Evolutionary conservation across 179 eudicot species (phyloP), one percentile per base, ranked within the genome.

Genomic region (Camellia oleifera): DNA sequence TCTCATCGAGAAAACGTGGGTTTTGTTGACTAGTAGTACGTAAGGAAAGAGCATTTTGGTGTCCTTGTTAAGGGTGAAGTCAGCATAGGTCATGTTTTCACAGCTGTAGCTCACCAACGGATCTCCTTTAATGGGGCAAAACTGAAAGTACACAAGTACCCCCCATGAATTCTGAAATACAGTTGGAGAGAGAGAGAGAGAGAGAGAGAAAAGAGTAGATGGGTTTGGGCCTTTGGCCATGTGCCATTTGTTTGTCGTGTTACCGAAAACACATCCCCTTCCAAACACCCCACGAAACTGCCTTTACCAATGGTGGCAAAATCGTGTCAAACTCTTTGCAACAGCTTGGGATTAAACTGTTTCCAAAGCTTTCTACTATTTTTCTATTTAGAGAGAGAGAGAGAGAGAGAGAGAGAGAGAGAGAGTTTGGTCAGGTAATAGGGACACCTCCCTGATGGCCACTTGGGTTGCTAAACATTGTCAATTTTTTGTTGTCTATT

Each of bases 311-410:
- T 2, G 69, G 67, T 58, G 78, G 74, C 80, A 83, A 71, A 83
- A 65, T 76, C 83, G 83, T 71, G 83, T 17, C 78, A 75, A 71
- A 63, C 77, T 54, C 80, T 76, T 76, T 65, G 61, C 46, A 69
- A 66, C 82, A 67, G 79, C 20, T 42, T 65, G 26, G 73, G 76
- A 15, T 10, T 26, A 14, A 63, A 67, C 52, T 63, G 9, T 58
- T 45, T 68, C 18, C n/a, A 42, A 2, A 79, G 7, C 20, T 26
- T 26, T 26, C 32, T 26, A 26, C 32, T 26, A 26, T 26, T 26
- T 26, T 26, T 26, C 32, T 26, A 26, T 26, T 0, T 0, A 26
- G 32, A 26, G 32, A 44, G 11, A 57, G 52, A 48, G 52, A 48
- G 7, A 48, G 52, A 48, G 5, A 48, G 52, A 48, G 7, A 26